Base-by-base conservation (phyloP, 768 basidiomycete genomes). In the Pisolithus microcarpus region DNA sequence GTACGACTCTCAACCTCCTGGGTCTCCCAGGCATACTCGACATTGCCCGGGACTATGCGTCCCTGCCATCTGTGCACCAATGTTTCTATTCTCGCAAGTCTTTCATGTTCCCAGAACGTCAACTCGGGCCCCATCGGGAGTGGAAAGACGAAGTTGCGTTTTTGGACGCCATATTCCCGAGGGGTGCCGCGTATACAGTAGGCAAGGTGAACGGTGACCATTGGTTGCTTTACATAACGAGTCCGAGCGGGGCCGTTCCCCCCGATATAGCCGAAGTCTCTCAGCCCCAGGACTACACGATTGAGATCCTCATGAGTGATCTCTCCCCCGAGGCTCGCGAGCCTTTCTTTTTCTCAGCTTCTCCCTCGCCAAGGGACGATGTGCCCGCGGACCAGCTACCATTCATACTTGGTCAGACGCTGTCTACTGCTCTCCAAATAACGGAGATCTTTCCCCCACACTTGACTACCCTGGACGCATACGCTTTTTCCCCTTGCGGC, bases 101-200 rank as follows among this genome's bases (percentile, higher is more conserved):
- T 7, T 99, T 98, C 80, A 97, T 98, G 88, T 99, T 97, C 69
- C 96, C 96, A 7, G 96, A 99, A 67, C 82, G 89, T 21, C 96
- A 99, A 65, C 72, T 73, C 19, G 94, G 92, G 4, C 94, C 93
- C 15, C 96, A 99, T 70, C 76, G 82, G 51, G 89, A 92, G 61
- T 99, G 96, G 96, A 81, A 81, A 52, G 79, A 88, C 51, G 96
- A 99, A 71, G 87, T 98, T 61, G 80, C 83, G 51, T 98, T 83
- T 64, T 76, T 99, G 46, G 95, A 99, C 64, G 80, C 80, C 54
- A 84, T 94, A 55, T 98, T 99, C 68, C 76, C 78, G 59, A 79
- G 81, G 65, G 93, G 93, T 44, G 81, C 91, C 7, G 96, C 94
- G 3, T 99, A 99, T 72, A 94, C 91, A 28, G 85, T 98, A 55